Evolutionary conservation across 1,139 yeast species (phyloP), one percentile per base, ranked within the genome.

Genomic region (Ogataea hybrid): DNA sequence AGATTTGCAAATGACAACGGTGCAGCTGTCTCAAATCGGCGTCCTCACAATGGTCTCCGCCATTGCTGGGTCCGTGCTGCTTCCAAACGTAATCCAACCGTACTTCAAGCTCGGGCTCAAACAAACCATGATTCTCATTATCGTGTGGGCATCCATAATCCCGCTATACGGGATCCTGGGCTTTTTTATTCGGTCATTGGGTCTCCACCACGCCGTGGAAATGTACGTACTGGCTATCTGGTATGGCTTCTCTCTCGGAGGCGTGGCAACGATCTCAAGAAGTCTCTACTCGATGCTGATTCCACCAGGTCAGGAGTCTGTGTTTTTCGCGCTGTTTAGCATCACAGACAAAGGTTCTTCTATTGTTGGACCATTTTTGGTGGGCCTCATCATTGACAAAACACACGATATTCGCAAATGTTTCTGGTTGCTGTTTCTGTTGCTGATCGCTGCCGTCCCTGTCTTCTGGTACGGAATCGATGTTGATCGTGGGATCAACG

Each of bases 331-430:
- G 12, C 63, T 83, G 33, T 83, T 77, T 59, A 75, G 84, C 25
- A 79, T 83, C 31, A 83, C 90, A 1, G 90, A 83, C 58, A 83
- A 83, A 54, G 88, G 89, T 3, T 79, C 86, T 7, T 79, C 86
- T 0, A 74, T 83, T 5, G 50, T 83, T 25, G 89, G 90, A 0
- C 90, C 90, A 0, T 62, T 79, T 6, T 54, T 82, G 21, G 76
- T 84, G 11, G 90, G 87, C 0, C 46, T 81, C 43, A 73, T 83
- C 37, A 79, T 84, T 4, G 87, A 83, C 61, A 64, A 64, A 43
- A 80, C 86, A 0, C 89, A 83, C 55, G 78, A 82, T 48, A 79
- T 83, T 41, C 66, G 89, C 32, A 78, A 80, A 56, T 75, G 86
- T 8, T 83, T 83, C 57, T 81, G 76, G 67, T 70, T 83, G 45